Evolutionary conservation across 2,329 filamentous ascomycete genomes (phyloP), one percentile per base, ranked within the genome.

Genomic region (Exserohilum turcica): DNA sequence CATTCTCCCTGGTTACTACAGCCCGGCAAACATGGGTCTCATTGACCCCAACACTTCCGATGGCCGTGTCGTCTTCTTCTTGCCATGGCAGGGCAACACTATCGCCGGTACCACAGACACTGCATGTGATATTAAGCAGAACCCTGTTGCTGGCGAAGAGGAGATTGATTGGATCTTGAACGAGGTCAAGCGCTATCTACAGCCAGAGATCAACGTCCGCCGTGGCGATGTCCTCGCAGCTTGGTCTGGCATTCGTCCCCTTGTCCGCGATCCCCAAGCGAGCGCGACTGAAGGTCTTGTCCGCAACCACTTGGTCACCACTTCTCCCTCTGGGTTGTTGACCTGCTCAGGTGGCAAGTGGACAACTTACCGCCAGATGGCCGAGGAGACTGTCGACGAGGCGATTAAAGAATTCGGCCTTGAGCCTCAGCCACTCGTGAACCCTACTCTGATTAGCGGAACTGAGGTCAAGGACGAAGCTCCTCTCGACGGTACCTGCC

Each of bases 311-410:
- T 81, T 96, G 37, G 84, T 95, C 63, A 88, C 91, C 55, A 82
- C 90, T 43, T 93, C 90, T n/a, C 75, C 83, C 2, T 91, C 89
- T 6, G 91, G 91, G 9, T 82, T 95, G 16, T 78, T 96, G 61
- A 96, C 91, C 29, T 92, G 90, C 68, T 90, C 90, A 24, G 91
- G 91, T 63, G 91, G 91, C 42, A 95, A 96, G 77, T 95, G 91
- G 91, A 95, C 91, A 2, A 95, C 91, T 1, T 95, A 95, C 77
- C 87, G 91, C 51, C 90, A 95, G 75, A 95, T 96, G 91, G 90
- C 91, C 18, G 90, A 96, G 76, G 90, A 95, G 72, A 89, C 89
- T 38, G 90, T 96, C 37, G 90, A 95, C 67, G 87, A 89, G 67
- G 89, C 91, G 8, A 83, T 94, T 72, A 79, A 82, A 46, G 80